Conservation (phyloP, 1,284 basidiomycete species). For the Tilletiopsis washingtonensis region DNA sequence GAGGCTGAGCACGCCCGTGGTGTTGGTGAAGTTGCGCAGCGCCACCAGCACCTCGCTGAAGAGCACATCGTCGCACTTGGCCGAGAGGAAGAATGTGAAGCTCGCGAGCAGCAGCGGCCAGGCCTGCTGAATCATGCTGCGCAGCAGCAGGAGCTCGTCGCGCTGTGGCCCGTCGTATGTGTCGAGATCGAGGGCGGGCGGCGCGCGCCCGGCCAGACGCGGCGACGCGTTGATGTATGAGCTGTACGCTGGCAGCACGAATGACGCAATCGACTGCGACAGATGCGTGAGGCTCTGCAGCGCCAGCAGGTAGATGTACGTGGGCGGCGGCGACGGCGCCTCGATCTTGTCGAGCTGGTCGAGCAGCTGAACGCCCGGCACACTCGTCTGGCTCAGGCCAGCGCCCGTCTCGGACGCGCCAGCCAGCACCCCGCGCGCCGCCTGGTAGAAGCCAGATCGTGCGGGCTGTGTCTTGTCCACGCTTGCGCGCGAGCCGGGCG, state of each 20-base stretch:
- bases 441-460: slow-evolving; percentile 32
- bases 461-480: slow-evolving; percentile 15
- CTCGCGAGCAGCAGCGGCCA: slow-evolving; percentile 8
- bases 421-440: slow-evolving; percentile 33
- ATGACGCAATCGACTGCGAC: slow-evolving; percentile 74
- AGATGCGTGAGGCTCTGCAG: slow-evolving; percentile 80
- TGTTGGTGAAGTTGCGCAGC: slow-evolving; percentile 75
- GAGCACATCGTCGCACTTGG: slow-evolving; percentile 76
- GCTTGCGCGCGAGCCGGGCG: slow-evolving; percentile 3
- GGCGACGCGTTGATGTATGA: slow-evolving; percentile 55
- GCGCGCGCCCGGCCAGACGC: slow-evolving; percentile 61
- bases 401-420: slow-evolving; percentile 4
- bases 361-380: slow-evolving; percentile 35
- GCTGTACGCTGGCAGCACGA: slow-evolving; percentile 63
- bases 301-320: slow-evolving; percentile 82
- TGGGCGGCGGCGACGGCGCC: slow-evolving; percentile 79
- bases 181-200: slow-evolving; percentile 62
- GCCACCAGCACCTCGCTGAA: slow-evolving; percentile 75
- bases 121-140: slow-evolving; percentile 5
- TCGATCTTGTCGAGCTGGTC: slow-evolving; percentile 61
- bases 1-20: slow-evolving; percentile 78
- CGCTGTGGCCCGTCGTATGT: not conserved
- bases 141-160: not conserved
- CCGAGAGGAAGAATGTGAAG: slow-evolving; percentile 76
- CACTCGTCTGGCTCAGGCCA: slow-evolving; percentile 20